Evolutionary conservation across 768 basidiomycete species (phyloP), one percentile per base, ranked within the genome.

Genomic region (Phanerochaete carnosa): DNA sequence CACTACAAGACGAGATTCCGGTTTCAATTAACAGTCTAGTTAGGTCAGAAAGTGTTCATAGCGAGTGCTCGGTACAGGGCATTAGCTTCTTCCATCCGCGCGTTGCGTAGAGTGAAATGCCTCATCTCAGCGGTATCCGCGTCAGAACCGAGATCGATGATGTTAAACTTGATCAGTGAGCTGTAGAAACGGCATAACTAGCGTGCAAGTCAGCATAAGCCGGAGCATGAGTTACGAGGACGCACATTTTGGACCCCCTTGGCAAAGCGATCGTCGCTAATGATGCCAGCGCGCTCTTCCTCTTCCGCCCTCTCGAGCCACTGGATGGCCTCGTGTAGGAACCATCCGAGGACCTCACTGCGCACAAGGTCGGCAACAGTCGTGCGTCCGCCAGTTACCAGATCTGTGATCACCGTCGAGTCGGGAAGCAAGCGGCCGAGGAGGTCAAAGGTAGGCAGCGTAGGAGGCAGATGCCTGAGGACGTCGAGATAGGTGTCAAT

Each of bases 51-150:
- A 61, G 77, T 71, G 55, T 73, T 71, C 46, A 70, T 72, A 47
- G 82, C 89, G 64, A 92, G 77, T 51, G 80, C 68, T 23, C 90
- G 83, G 68, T 92, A 93, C 47, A 92, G 79, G 60, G 79, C 71
- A 63, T 87, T 90, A 19, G 90, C 90, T 64, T 92, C 90, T 68
- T 90, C 89, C 60, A 91, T 86, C 2, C 86, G 80, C 12, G 91
- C 80, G 66, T 90, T 79, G 39, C 83, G 82, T 51, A 93, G 77
- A 46, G 84, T 84, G 66, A 93, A 93, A 69, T 90, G 87, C 5
- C 81, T 80, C 81, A 93, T 91, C 74, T 91, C 91, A 5, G 87
- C 81, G 0, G 86, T 82, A 68, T 93, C 89, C 58, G 90, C 89
- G 62, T 70, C 70, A 5, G 68, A 69, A n/a, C 77, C 78, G 1